These are phyloP conservation scores for Dovyalis caffra DNA, from an alignment of 345 rosid species.

Conservation along the genomic window DNA sequence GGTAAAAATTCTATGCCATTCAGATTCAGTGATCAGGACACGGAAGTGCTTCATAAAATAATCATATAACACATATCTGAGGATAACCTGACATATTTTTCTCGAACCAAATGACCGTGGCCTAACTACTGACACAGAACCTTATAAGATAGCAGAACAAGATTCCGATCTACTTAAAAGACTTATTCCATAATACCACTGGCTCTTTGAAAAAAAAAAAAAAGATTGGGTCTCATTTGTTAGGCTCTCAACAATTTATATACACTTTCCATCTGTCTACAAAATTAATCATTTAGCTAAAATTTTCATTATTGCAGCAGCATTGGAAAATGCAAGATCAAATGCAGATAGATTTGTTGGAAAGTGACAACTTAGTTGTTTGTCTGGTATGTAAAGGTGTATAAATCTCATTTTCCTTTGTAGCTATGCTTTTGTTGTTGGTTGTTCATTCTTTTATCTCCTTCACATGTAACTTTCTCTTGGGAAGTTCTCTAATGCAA, in stretches of 20 bases:
- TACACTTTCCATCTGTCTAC: background rate
- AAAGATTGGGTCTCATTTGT: background rate
- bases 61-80: background rate
- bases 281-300: background rate
- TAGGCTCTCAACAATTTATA: background rate
- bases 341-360: background rate
- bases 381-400: conserved; percentile 6
- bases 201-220: background rate
- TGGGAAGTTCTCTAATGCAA: background rate
- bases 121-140: background rate
- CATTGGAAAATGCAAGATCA: background rate
- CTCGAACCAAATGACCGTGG: background rate
- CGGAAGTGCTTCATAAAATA: background rate
- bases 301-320: conserved; percentile 13
- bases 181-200: background rate
- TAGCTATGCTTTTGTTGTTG: background rate
- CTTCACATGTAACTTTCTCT: conserved; percentile 1
- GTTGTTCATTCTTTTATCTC: background rate
- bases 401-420: background rate
- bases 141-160: background rate
- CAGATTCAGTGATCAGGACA: background rate
- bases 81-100: background rate
- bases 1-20: background rate
- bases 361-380: background rate
- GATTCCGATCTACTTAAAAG: background rate